phyloP scores from a whole-genome alignment of 2,329 filamentous ascomycete genomes.

The Chalaropsis ovoidea region DNA sequence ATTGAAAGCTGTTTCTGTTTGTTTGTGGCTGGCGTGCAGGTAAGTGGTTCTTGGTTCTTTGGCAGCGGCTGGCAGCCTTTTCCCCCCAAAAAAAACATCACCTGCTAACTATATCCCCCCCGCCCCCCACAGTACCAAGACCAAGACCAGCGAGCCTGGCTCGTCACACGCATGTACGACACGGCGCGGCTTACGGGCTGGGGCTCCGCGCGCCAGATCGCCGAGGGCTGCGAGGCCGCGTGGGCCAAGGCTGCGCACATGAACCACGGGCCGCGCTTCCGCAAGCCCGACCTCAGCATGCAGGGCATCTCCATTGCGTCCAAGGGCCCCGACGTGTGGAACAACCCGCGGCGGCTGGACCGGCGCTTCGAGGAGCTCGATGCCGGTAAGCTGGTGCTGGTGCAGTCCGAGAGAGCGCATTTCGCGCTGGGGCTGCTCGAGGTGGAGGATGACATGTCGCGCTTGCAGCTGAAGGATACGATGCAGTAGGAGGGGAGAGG shows the following conservation, averaged over 20 bases:
- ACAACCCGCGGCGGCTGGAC: constrained; percentile 43
- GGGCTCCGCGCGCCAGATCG: constrained; percentile 73
- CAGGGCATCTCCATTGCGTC: constrained; percentile 44
- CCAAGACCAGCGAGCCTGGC: constrained; percentile 63
- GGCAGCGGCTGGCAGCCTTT: too few relatives aligned
- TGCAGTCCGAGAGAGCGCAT: constrained; percentile 52
- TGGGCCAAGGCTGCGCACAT: constrained; percentile 69
- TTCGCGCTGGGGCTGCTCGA: constrained; percentile 71
- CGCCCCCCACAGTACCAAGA: constrained; percentile 52
- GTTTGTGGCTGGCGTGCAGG: constrained; percentile 76
- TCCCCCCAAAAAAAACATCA: too few relatives aligned
- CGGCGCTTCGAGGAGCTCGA: constrained; percentile 41
- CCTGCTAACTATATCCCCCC: constrained; percentile 20
- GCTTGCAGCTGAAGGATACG: constrained; percentile 45
- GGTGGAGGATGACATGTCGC: constrained; percentile 64
- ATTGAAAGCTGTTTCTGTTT: constrained; percentile 73
- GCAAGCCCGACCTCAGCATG: constrained; percentile 35
- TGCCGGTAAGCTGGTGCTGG: constrained; percentile 46
- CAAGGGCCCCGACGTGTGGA: constrained; percentile 41
- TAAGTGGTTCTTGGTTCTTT: constrained; percentile 31
- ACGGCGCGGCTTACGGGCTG: constrained; percentile 76
- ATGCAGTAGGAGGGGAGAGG: constrained; percentile 14
- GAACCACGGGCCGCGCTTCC: constrained; percentile 67
- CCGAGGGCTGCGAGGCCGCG: constrained; percentile 68
- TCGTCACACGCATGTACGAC: constrained; percentile 61